Conservation (phyloP, 2,329 filamentous ascomycete species). For the Zalaria obscura region DNA sequence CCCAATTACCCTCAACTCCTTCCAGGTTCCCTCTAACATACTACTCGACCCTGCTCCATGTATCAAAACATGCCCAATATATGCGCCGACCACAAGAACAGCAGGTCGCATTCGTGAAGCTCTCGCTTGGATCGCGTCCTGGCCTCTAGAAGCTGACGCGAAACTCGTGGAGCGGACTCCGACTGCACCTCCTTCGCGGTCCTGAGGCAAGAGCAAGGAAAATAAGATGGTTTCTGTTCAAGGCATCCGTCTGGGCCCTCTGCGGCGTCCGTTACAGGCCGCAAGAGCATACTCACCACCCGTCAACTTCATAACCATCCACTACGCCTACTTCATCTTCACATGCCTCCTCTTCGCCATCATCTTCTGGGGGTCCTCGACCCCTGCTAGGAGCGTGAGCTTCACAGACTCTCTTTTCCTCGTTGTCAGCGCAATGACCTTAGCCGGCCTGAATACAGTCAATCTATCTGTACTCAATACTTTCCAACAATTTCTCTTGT, state of each 20-base stretch:
- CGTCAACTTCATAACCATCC: conserved; percentile 29
- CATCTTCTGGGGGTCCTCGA: conserved; percentile 47
- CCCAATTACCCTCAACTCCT: too few species aligned
- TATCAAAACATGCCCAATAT: too few species aligned
- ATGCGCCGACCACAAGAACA: too few species aligned
- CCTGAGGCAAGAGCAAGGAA: too few species aligned
- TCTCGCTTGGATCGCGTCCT: too few species aligned
- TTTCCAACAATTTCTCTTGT: conserved; percentile 54
- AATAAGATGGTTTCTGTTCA: too few species aligned
- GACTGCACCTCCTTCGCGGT: too few species aligned
- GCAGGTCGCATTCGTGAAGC: too few species aligned
- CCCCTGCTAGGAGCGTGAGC: conserved; percentile 35
- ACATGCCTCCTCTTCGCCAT: conserved; percentile 41
- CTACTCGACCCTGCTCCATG: too few species aligned
- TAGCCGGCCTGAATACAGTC: conserved; percentile 53
- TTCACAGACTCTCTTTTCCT: conserved; percentile 56
- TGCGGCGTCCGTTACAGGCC: conserved; percentile 3
- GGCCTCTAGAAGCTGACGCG: too few species aligned
- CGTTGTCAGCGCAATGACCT: conserved; percentile 51
- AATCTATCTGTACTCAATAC: conserved; percentile 50
- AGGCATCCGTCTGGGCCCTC: background rate
- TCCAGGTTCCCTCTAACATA: too few species aligned
- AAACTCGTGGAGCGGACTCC: too few species aligned
- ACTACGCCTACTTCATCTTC: conserved; percentile 52
- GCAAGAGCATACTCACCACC: conserved; percentile 8